Percentiles rank a stretch among this genome's conserved stretches.
Conservation (phyloP, 177 flowering plant species). For the Vitis hybrid region DNA sequence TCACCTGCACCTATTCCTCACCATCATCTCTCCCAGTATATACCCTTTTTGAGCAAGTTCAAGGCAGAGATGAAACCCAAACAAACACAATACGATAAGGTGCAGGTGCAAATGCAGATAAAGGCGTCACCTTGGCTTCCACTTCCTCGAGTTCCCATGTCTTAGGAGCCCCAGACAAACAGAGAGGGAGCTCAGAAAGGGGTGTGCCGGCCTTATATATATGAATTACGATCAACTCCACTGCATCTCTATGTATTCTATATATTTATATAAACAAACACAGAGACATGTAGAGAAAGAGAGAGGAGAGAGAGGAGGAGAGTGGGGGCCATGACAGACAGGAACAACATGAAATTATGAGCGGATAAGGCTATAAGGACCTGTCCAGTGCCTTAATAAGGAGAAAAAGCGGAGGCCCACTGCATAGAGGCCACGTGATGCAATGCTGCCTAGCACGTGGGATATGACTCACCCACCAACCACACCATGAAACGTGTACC, state of each 20-base stretch:
- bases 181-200: too few species aligned
- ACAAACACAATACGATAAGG: constrained; percentile 11
- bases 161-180: too few species aligned
- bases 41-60: too few species aligned
- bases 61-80: too few species aligned
- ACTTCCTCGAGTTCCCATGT: not conserved
- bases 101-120: constrained; percentile 54
- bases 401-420: not conserved
- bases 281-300: too few species aligned
- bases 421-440: constrained; percentile 18
- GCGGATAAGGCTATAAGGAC: not conserved
- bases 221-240: too few species aligned
- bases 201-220: too few species aligned
- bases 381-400: not conserved
- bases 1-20: constrained; percentile 30
- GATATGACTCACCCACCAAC: constrained; percentile 1
- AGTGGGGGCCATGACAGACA: too few species aligned
- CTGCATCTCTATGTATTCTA: too few species aligned
- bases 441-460: constrained; percentile 10
- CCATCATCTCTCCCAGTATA: not conserved
- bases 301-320: too few species aligned
- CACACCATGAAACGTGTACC: constrained; percentile 2
- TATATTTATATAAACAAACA: too few species aligned
- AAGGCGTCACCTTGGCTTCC: constrained; percentile 26
- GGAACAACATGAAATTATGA: too few species aligned